Evolutionary conservation across 176 grass and related monocot genomes (phyloP).

Genomic region (Dactylis glomerata): DNA sequence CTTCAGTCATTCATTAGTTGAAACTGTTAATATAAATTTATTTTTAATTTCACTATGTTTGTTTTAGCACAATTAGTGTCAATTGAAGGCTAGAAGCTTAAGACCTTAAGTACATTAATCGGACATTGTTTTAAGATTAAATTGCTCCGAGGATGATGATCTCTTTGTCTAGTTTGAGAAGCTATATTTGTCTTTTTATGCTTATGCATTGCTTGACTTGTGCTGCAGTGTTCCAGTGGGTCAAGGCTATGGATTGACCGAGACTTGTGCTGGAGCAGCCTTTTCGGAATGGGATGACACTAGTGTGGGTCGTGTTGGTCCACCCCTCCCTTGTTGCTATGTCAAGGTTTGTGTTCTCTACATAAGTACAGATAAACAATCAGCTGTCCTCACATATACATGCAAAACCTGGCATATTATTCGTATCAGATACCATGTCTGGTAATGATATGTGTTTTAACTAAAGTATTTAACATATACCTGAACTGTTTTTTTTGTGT

Average conservation of each 20-base stretch:
- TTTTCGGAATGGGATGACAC: constrained; percentile 73
- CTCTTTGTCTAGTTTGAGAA: background rate
- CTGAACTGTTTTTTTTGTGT: background rate
- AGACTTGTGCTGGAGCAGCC: constrained; percentile 81
- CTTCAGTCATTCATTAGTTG: background rate
- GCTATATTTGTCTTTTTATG: constrained; percentile 16
- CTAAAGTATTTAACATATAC: background rate
- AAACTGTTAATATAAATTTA: background rate
- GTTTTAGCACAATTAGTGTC: background rate
- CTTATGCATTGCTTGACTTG: constrained; percentile 12
- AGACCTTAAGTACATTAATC: background rate
- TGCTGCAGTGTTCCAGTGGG: constrained; percentile 70
- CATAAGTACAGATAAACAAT: background rate
- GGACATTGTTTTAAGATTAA: background rate
- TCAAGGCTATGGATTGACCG: constrained; percentile 93
- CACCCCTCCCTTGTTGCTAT: constrained; percentile 84
- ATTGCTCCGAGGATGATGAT: background rate
- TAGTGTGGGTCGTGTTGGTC: constrained; percentile 71
- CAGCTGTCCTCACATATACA: background rate
- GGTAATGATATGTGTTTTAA: background rate
- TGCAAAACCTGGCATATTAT: constrained; percentile 1
- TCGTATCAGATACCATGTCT: background rate
- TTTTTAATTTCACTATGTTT: background rate
- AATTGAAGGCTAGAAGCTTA: background rate
- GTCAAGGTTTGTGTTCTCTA: constrained; percentile 52